Base-by-base conservation (phyloP, 257 asterid species). In the Plantago major region DNA sequence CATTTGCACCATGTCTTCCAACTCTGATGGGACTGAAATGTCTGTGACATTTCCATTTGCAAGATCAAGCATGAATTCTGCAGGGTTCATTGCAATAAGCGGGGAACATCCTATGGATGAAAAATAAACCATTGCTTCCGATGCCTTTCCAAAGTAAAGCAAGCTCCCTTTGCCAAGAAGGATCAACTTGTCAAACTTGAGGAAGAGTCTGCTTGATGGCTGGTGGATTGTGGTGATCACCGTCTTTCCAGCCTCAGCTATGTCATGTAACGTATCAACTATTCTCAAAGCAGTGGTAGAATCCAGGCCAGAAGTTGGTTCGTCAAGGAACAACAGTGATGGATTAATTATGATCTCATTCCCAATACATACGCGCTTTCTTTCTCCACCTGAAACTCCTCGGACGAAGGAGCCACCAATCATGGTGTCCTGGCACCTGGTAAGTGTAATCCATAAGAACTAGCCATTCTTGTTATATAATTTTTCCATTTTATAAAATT, bases 321-420 rank as follows among this genome's bases (percentile, higher is more conserved):
- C 99, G 46, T 93, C 97, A 0, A 93, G 90, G 71, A 89, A 89
- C 71, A 93, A 63, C 15, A 93, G 78, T 19, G 99, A 93, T 1
- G 96, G 99, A 56, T 93, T 93, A 28, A 93, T 79, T 58, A 93
- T 76, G 17, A 89, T 93, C 90, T 93, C 99, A 38, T 85, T 93
- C 37, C 95, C 97, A 3, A 93, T 89, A 51, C 93, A 80, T 0
- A 89, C 99, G 1, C 99, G 96, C 72, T 93, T 93, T 70, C 97
- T 76, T 64, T 93, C 99, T 49, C 97, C 99, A 44, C 99, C 99
- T 9, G 97, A 93, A 77, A 93, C 84, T 55, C 99, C 99, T n/a
- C 93, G 79, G 17, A 93, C 95, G 22, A 89, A 93, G 50, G 99
- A 82, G 60, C 99, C 99, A 33, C 99, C 99, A 8, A 93, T 89